phyloP scores from a whole-genome alignment of 169 alveolate species.

The Eimeria tenella region DNA sequence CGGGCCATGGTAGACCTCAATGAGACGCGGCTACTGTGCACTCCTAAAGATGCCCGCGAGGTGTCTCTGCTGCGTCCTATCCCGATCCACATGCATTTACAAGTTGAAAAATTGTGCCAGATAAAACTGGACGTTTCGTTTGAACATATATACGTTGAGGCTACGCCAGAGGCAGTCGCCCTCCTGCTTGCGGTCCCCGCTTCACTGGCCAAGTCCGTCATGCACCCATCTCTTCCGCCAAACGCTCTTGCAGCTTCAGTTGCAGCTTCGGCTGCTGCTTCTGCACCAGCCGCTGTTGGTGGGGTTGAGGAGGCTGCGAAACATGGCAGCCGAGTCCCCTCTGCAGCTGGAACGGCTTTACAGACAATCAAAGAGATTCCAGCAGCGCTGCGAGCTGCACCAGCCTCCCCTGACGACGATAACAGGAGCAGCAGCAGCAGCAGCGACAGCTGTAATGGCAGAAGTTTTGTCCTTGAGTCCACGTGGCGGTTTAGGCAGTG shows the following conservation, averaged over 20 bases:
- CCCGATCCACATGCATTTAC: conserved; percentile 67
- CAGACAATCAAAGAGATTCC: conserved; percentile 45
- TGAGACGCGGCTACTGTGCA: conserved; percentile 87
- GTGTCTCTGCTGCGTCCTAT: conserved; percentile 77
- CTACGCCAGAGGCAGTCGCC: conserved; percentile 88
- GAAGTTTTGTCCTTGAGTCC: background rate
- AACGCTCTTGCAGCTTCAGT: conserved; percentile 7
- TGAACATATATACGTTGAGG: conserved; percentile 88
- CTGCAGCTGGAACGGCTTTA: conserved; percentile 45
- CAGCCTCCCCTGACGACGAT: background rate
- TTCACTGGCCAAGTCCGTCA: conserved; percentile 82
- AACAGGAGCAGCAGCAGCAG: conserved; percentile 37
- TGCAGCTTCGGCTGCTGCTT: background rate
- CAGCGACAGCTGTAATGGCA: background rate
- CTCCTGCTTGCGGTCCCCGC: conserved; percentile 87
- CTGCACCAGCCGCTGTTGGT: conserved; percentile 3
- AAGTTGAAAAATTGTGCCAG: background rate
- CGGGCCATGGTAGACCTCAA: conserved; percentile 86
- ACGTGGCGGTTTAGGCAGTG: conserved; percentile 44
- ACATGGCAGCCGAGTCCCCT: background rate
- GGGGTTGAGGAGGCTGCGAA: background rate
- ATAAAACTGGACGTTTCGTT: conserved; percentile 1
- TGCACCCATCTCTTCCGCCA: conserved; percentile 15
- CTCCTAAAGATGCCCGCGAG: conserved; percentile 70
- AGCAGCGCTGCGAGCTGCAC: conserved; percentile 21